Evolutionary conservation across 2,329 filamentous ascomycete genomes (phyloP).

Genomic region (Colletotrichum kahawae): DNA sequence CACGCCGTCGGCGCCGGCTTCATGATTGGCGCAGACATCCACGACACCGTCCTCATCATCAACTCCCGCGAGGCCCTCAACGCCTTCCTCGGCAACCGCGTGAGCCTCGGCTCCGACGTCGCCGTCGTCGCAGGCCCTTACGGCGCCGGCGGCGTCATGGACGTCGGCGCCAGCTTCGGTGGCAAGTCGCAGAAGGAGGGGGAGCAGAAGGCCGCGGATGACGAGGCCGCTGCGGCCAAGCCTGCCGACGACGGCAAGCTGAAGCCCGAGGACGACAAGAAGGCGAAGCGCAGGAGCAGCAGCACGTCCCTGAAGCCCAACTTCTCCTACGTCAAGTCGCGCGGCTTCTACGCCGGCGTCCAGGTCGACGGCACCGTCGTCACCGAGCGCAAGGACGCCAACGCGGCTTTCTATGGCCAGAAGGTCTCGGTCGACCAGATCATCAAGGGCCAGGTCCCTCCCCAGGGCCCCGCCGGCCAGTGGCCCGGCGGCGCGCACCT

Average conservation of each 20-base stretch:
- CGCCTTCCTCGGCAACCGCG: constrained; percentile 76
- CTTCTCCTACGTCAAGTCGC: constrained; percentile 82
- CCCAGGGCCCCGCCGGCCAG: constrained; percentile 26
- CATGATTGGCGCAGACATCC: constrained; percentile 82
- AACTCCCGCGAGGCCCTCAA: constrained; percentile 78
- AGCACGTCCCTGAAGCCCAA: constrained; percentile 42
- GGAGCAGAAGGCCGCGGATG: constrained; percentile 18
- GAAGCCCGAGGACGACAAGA: constrained; percentile 43
- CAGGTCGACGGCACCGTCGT: constrained; percentile 88
- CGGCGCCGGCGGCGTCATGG: constrained; percentile 75
- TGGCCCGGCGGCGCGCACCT: constrained; percentile 37
- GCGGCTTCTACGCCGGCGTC: constrained; percentile 86
- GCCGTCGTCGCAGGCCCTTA: constrained; percentile 74
- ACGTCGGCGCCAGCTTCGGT: constrained; percentile 49
- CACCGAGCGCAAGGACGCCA: constrained; percentile 86
- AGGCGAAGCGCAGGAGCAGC: constrained; percentile 18
- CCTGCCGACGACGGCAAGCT: constrained; percentile 35
- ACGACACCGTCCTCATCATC: constrained; percentile 88
- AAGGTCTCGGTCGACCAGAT: constrained; percentile 51
- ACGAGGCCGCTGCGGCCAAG: constrained; percentile 13
- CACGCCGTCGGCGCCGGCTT: constrained; percentile 83
- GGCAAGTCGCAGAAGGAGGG: constrained; percentile 16
- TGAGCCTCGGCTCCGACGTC: constrained; percentile 80
- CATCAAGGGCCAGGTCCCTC: constrained; percentile 47
- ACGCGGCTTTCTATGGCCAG: constrained; percentile 84